Evolutionary conservation across 495 filamentous ascomycete species (phyloP).

Genomic region (Penicillium samsonianum): DNA sequence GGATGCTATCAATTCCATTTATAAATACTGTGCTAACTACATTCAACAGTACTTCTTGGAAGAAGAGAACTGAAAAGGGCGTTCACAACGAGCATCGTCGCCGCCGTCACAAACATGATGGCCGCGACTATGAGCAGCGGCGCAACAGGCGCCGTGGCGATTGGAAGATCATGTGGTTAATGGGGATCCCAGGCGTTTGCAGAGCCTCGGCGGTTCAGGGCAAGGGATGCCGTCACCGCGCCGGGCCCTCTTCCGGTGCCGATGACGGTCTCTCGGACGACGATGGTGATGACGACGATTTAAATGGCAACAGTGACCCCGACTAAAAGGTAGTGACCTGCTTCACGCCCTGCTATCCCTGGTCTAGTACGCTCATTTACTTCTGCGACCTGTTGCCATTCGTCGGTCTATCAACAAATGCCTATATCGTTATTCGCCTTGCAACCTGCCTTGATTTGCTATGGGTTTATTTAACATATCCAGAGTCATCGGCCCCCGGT

Average conservation of each 20-base stretch:
- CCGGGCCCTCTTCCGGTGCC: conserved; percentile 36
- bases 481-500: neutral
- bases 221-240: conserved; percentile 25
- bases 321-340: conserved; percentile 35
- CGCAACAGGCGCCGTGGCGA: conserved; percentile 38
- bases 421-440: conserved; percentile 17
- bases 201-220: conserved; percentile 42
- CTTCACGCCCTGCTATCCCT: conserved; percentile 29
- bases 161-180: conserved; percentile 39
- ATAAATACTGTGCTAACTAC: conserved; percentile 1
- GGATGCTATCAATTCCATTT: neutral
- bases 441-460: conserved; percentile 14
- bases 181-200: conserved; percentile 48
- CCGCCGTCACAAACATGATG: conserved; percentile 44
- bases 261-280: conserved; percentile 48
- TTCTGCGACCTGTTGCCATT: conserved; percentile 17
- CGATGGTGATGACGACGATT: conserved; percentile 53
- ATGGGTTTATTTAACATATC: conserved; percentile 4
- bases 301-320: conserved; percentile 17
- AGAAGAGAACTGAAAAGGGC: conserved; percentile 78
- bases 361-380: conserved; percentile 14
- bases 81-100: conserved; percentile 49
- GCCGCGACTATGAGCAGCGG: conserved; percentile 44
- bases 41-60: conserved; percentile 79
- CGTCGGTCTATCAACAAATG: conserved; percentile 8